Evolutionary conservation across 2,329 filamentous ascomycete genomes (phyloP).

Genomic region (Pestalotiopsis sp.): DNA sequence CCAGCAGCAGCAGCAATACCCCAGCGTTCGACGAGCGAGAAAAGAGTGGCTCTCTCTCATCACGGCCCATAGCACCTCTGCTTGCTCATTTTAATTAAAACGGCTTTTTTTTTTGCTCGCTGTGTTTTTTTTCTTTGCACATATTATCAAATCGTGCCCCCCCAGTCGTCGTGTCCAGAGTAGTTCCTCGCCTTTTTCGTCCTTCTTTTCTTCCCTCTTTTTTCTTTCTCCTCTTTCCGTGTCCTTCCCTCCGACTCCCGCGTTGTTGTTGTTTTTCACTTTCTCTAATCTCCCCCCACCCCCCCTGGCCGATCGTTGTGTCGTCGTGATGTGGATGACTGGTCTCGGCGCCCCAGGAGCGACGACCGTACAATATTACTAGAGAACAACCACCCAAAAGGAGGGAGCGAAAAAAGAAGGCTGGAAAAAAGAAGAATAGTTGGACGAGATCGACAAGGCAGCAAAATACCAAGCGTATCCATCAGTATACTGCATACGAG

Average conservation of each 20-base stretch:
- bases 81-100: constrained; percentile 15
- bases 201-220: neutral
- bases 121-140: neutral
- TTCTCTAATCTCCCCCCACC: neutral
- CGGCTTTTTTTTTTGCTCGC: neutral
- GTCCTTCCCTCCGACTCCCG: neutral
- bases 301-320: constrained; percentile 8
- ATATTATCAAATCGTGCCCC: constrained; percentile 14
- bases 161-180: neutral
- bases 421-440: neutral
- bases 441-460: neutral
- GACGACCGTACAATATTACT: constrained; percentile 1
- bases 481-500: neutral
- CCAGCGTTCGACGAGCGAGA: neutral
- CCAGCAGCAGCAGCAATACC: neutral
- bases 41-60: neutral
- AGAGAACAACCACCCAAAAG: neutral
- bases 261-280: neutral
- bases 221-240: neutral
- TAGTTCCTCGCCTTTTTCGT: neutral
- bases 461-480: constrained; percentile 3
- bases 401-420: neutral
- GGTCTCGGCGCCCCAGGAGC: constrained; percentile 11
- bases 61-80: neutral
- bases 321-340: constrained; percentile 14